Conservation (phyloP, 73 alveolate species). For the Tetrahymena thermophila region DNA sequence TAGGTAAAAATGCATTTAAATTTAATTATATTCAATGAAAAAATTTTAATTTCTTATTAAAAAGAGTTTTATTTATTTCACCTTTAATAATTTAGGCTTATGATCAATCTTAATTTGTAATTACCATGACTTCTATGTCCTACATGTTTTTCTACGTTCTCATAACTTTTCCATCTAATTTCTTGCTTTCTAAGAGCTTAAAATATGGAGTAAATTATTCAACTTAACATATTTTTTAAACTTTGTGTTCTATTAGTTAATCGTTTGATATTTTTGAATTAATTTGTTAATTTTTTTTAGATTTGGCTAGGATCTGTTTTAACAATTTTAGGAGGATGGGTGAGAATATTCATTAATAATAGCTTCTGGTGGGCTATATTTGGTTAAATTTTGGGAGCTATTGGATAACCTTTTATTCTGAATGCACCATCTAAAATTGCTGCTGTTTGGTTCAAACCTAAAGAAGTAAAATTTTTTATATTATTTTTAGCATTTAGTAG, state of each 20-base stretch:
- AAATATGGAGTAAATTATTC: not conserved
- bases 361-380: conserved; percentile 44
- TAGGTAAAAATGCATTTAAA: conserved; percentile 7
- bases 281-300: not conserved
- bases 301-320: not conserved
- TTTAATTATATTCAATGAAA: too few species aligned
- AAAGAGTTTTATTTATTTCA: not conserved
- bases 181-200: conserved; percentile 40
- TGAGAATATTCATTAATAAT: not conserved
- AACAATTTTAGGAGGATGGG: conserved; percentile 10
- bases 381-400: conserved; percentile 61
- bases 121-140: conserved; percentile 5
- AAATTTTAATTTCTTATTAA: too few species aligned
- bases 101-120: not conserved
- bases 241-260: not conserved
- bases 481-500: not conserved
- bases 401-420: conserved; percentile 79
- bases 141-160: conserved; percentile 48
- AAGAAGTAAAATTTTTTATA: conserved; percentile 22
- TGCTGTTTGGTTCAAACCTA: conserved; percentile 80
- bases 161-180: conserved; percentile 43
- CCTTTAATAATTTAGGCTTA: not conserved
- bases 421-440: conserved; percentile 87
- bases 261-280: not conserved
- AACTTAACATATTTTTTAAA: not conserved